Percentiles rank a stretch among this genome's conserved stretches.
Conservation (phyloP, 805 yeast species). For the Myxozyma geophila region DNA sequence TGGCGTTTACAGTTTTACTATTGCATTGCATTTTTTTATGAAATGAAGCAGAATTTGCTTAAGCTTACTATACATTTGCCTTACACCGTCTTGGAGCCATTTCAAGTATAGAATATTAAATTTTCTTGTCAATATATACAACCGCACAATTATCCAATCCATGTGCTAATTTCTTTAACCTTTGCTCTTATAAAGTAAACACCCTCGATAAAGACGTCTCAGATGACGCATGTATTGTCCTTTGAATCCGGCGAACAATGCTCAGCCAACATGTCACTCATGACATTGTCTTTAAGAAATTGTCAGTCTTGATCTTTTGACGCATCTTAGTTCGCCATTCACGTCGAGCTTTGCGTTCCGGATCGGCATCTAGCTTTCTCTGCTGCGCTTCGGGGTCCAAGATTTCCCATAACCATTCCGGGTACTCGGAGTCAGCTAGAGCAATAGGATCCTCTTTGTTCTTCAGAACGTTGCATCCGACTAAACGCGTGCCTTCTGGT, state of each 20-base stretch:
- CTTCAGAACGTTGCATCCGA: constrained; percentile 75
- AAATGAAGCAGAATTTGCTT: no score
- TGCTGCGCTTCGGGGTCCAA: constrained; percentile 69
- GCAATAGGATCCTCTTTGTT: constrained; percentile 89
- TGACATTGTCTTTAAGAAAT: constrained; percentile 63
- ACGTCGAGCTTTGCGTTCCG: constrained; percentile 70
- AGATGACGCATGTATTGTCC: no score
- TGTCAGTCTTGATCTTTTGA: constrained; percentile 71
- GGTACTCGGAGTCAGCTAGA: constrained; percentile 83
- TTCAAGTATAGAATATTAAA: no score
- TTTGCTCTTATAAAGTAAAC: background rate
- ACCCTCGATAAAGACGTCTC: no score
- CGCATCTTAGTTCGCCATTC: constrained; percentile 71
- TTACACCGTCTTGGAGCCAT: background rate
- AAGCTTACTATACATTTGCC: no score
- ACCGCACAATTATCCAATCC: background rate
- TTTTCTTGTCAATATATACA: background rate
- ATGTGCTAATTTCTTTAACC: background rate
- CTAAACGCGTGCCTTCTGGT: constrained; percentile 55
- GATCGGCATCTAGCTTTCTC: constrained; percentile 60
- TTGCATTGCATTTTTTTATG: no score
- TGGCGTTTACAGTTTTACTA: background rate
- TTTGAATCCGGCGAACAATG: background rate
- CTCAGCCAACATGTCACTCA: background rate
- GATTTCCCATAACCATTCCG: constrained; percentile 91